phyloP scores from a whole-genome alignment of 345 rosid species.

The Laguncularia racemosa region DNA sequence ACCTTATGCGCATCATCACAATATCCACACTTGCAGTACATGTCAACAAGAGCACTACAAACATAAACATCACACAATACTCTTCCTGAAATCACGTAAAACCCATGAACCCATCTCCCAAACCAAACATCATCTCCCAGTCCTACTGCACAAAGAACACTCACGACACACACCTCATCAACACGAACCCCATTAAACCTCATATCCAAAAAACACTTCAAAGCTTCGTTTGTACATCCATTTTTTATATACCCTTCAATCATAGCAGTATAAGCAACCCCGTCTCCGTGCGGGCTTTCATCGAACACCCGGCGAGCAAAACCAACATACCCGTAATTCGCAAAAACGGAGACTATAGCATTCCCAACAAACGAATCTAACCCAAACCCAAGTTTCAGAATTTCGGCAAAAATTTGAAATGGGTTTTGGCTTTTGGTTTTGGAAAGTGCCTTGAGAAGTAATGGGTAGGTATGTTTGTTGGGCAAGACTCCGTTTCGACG shows the following conservation, averaged over 20 bases:
- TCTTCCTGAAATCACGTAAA: conserved; percentile 18
- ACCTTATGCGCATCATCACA: conserved; percentile 20
- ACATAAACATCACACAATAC: conserved; percentile 21
- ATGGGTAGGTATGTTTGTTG: conserved; percentile 22
- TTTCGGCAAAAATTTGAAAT: conserved; percentile 14
- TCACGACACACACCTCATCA: conserved; percentile 21
- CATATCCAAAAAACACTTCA: conserved; percentile 18
- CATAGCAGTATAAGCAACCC: background rate
- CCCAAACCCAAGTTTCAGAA: conserved; percentile 27
- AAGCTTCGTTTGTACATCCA: conserved; percentile 15
- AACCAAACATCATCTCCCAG: conserved; percentile 22
- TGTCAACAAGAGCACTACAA: conserved; percentile 29
- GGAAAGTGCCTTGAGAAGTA: conserved; percentile 23
- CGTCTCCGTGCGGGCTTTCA: no score
- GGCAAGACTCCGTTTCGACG: conserved; percentile 15
- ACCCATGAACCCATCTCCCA: conserved; percentile 29
- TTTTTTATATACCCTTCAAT: conserved; percentile 5
- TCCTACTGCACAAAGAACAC: conserved; percentile 24
- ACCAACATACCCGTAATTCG: no score
- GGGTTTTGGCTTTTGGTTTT: conserved; percentile 16
- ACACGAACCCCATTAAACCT: conserved; percentile 13
- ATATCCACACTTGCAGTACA: conserved; percentile 24
- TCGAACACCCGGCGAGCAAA: no score
- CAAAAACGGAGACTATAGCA: no score
- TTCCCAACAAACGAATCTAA: no score